Evolutionary conservation across 352 stramenopile species (phyloP).

Genomic region (Globisporangium carolinianum): DNA sequence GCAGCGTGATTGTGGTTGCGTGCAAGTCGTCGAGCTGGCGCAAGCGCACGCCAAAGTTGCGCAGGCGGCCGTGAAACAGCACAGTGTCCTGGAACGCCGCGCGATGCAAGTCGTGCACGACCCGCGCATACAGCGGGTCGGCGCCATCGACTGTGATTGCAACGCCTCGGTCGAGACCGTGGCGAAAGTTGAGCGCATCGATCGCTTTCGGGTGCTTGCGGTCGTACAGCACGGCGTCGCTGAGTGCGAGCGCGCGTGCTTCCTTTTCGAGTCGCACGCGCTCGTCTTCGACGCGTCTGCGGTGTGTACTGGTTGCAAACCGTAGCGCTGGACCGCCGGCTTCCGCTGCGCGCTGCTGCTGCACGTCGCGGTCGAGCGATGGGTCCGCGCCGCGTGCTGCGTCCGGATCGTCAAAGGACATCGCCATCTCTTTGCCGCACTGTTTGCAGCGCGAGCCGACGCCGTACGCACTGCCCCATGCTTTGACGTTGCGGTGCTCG

Average conservation of each 20-base stretch:
- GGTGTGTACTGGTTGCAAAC: constrained; percentile 29
- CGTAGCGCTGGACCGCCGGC: constrained; percentile 30
- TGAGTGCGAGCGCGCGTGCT: constrained; percentile 35
- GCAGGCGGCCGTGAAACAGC: constrained; percentile 55
- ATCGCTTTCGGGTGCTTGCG: constrained; percentile 52
- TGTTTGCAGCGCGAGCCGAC: constrained; percentile 48
- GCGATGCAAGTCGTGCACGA: constrained; percentile 42
- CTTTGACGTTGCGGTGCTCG: constrained; percentile 52
- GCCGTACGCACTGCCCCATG: constrained; percentile 60
- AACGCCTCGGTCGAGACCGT: constrained; percentile 40
- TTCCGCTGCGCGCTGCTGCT: constrained; percentile 36
- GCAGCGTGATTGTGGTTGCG: constrained; percentile 24
- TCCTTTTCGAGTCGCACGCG: constrained; percentile 70
- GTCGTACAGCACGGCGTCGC: constrained; percentile 54
- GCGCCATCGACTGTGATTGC: constrained; percentile 20
- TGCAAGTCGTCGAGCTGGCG: constrained; percentile 43
- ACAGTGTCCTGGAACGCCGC: constrained; percentile 58
- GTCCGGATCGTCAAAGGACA: constrained; percentile 43
- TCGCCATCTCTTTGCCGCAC: constrained; percentile 64
- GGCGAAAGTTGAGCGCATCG: constrained; percentile 63
- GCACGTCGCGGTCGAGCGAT: constrained; percentile 42
- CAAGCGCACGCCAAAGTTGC: constrained; percentile 64
- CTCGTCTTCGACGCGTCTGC: constrained; percentile 47
- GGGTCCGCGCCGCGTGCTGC: constrained; percentile 37
- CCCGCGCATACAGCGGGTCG: constrained; percentile 40